A percentile compares a stretch with the other conserved stretches of the same genome.
Conservation (phyloP, 352 stramenopile genomes). For the Elongisporangium senticosum region DNA sequence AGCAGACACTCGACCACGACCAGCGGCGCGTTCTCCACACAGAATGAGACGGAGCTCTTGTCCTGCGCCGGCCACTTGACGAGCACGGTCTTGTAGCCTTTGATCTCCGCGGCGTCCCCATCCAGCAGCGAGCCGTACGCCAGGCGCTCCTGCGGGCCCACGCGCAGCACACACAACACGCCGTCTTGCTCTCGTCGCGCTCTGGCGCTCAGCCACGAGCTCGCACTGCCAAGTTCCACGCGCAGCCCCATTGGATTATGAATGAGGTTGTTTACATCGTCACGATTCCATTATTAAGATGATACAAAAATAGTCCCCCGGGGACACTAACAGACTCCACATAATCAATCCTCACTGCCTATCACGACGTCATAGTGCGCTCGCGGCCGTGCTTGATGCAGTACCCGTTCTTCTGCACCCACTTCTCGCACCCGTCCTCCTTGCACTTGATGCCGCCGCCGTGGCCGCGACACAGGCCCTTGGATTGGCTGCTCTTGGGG, state of each 20-base stretch:
- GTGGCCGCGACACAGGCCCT: slow-evolving; percentile 76
- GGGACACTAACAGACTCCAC: slow-evolving; percentile 16
- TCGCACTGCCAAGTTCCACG: slow-evolving; percentile 25
- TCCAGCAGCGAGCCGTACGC: slow-evolving; percentile 21
- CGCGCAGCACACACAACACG: slow-evolving; percentile 27
- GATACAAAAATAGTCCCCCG: background rate
- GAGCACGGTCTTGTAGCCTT: slow-evolving; percentile 15
- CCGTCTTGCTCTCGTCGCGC: slow-evolving; percentile 20
- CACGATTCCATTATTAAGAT: slow-evolving; percentile 1
- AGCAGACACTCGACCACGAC: slow-evolving; percentile 31
- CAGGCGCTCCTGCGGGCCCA: slow-evolving; percentile 16
- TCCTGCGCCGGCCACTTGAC: slow-evolving; percentile 22
- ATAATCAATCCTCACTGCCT: slow-evolving; percentile 3
- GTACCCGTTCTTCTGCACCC: slow-evolving; percentile 87
- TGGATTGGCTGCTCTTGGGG: slow-evolving; percentile 81
- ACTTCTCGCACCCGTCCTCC: slow-evolving; percentile 82
- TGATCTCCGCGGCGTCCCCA: background rate
- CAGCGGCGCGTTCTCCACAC: slow-evolving; percentile 6
- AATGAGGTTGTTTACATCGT: background rate
- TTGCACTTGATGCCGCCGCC: slow-evolving; percentile 85
- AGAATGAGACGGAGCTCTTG: slow-evolving; percentile 11
- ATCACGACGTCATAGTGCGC: slow-evolving; percentile 52
- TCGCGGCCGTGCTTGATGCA: slow-evolving; percentile 87
- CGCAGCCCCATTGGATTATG: slow-evolving; percentile 19
- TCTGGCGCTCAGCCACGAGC: slow-evolving; percentile 31